Base-by-base conservation (phyloP, 2,329 filamentous ascomycete species). In the Ophiobolus disseminans region DNA sequence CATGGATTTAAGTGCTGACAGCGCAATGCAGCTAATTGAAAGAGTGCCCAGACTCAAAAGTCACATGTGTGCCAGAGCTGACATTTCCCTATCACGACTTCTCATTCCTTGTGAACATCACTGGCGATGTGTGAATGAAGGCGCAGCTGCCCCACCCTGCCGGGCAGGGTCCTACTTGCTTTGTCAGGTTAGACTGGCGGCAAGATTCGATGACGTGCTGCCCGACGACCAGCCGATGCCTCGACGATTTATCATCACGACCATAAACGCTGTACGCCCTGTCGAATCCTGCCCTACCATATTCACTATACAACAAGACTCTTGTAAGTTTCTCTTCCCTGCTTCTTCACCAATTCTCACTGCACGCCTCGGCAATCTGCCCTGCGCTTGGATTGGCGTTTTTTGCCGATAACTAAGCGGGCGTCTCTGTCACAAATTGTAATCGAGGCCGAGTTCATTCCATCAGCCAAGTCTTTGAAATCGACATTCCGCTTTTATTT, bases 381-480 rank as follows among this genome's bases (percentile, higher is more conserved):
- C 20, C 44, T 45, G 61, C 56, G 59, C 61, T 62, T 55, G 60
- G 61, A 60, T 62, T 61, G 40, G 30, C 53, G 57, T 46, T 51
- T 57, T 60, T 66, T 26, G 65, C 67, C 67, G 67, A 69, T 57
- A 58, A 63, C 53, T 62, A 59, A 53, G 58, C 63, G 52, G 55
- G 44, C 59, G 45, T 45, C 25, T 51, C 35, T 48, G 53, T 53
- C 56, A 44, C 52, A 37, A 55, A 51, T 61, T 58, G 65, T 65
- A 62, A 70, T 69, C 68, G 55, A 42, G 35, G 51, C 50, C 69
- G 63, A 69, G 69, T 59, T 40, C 62, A 59, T 68, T 73, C 70
- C 58, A 70, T 69, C 55, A 40, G 52, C 56, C 48, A 42, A 52
- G 56, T 62, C 66, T 72, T 71, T 69, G 63, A 66, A 72, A 70